Evolutionary conservation across 2,329 filamentous ascomycete species (phyloP), one percentile per base, ranked within the genome.

Genomic region (Paramyrothecium sp.): DNA sequence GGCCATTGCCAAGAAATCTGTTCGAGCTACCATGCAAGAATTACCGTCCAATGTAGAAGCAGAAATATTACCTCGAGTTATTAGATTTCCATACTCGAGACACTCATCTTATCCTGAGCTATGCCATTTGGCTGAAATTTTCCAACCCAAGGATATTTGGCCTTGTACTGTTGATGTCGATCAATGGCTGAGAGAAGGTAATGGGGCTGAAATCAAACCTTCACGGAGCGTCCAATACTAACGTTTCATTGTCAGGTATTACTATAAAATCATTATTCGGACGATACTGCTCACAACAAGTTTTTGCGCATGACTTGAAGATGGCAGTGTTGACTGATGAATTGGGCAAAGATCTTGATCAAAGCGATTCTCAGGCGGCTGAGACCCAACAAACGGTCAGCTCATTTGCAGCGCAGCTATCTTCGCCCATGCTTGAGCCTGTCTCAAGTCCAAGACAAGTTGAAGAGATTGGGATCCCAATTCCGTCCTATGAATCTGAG

Each of bases 81-180:
- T 88, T 3, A 75, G 69, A 0, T 97, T 97, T 63, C 91, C 93
- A 0, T 97, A 93, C 67, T 94, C 94, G 0, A 84, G 94, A 1
- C 94, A 98, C 71, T 96, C 94, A 0, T 96, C 91, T 0, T 94
- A 95, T 59, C 76, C 79, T 0, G 94, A 97, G 69, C 81, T 96
- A 3, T 89, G 91, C 61, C 74, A 86, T 54, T 75, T 97, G 1
- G 79, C 97, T 1, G 69, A 78, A 3, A 78, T 80, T 0, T 90
- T 97, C 64, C 82, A 76, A 26, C 92, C 92, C 0, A 84, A 75
- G 50, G 92, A 97, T 64, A 78, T 97, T 2, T 90, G 89, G 77
- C 92, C 93, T 0, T 97, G 92, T 67, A 96, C 92, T 0, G 85
- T 89, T 2, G 81, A 91, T 59, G 73, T 81, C 17, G 65, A 71